phyloP scores from a whole-genome alignment of 768 basidiomycete species.

The Solioccasus polychromus region DNA sequence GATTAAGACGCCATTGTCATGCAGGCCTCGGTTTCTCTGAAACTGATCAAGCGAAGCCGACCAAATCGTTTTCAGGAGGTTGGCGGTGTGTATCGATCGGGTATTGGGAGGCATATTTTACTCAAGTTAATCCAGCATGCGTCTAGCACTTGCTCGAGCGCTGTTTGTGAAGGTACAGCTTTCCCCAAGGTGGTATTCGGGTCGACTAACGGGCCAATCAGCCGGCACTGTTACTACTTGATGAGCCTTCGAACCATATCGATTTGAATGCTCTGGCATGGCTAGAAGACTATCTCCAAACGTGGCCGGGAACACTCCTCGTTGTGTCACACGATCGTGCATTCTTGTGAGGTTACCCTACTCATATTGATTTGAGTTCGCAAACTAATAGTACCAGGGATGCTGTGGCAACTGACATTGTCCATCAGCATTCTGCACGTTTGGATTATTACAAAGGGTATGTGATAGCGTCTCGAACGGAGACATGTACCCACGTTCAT shows the following conservation, averaged over 20 bases:
- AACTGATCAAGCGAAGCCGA: constrained; percentile 78
- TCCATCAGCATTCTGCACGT: constrained; percentile 91
- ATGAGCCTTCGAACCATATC: constrained; percentile 97
- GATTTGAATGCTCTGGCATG: constrained; percentile 96
- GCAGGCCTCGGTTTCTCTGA: constrained; percentile 90
- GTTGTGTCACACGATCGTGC: constrained; percentile 99
- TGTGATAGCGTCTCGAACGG: constrained; percentile 5
- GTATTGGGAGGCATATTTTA: no score
- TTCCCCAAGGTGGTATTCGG: neutral
- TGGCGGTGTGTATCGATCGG: constrained; percentile 62
- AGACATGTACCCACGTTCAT: constrained; percentile 1
- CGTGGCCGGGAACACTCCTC: constrained; percentile 88
- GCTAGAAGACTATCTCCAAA: constrained; percentile 96
- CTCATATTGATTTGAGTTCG: neutral
- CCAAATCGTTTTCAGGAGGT: constrained; percentile 90
- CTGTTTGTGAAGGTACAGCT: constrained; percentile 83
- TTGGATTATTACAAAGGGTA: constrained; percentile 98
- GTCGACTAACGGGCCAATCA: constrained; percentile 25
- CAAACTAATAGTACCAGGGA: constrained; percentile 47
- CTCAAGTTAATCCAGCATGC: constrained; percentile 60
- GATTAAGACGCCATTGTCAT: neutral
- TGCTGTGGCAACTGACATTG: constrained; percentile 95
- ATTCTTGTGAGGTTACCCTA: constrained; percentile 61
- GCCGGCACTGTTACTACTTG: constrained; percentile 76
- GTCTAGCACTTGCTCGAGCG: constrained; percentile 90